Conservation (phyloP, 495 filamentous ascomycete genomes). For the Pyrenula aspistea region DNA sequence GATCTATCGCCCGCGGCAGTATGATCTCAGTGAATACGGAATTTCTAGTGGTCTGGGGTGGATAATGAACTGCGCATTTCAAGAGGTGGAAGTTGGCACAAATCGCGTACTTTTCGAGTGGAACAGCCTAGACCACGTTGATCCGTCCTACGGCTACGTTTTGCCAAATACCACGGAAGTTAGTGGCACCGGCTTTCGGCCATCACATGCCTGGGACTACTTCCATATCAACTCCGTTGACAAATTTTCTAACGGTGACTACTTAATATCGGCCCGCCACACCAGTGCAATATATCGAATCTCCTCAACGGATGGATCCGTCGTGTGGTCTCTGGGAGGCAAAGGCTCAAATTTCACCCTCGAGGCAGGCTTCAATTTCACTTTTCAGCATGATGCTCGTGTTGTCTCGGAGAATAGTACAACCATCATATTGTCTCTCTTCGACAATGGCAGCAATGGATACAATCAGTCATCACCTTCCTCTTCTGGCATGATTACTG, state of each 20-base stretch:
- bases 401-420: conserved; percentile 39
- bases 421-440: conserved; percentile 38
- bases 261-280: conserved; percentile 48
- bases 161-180: conserved; percentile 33
- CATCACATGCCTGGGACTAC: conserved; percentile 44
- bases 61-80: conserved; percentile 37
- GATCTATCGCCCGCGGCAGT: conserved; percentile 41
- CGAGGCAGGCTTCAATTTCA: conserved; percentile 41
- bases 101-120: conserved; percentile 40
- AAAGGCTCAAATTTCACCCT: conserved; percentile 28
- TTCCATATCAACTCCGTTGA: conserved; percentile 57
- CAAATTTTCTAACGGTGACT: conserved; percentile 43
- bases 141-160: conserved; percentile 31
- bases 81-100: conserved; percentile 39
- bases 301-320: conserved; percentile 42
- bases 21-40: conserved; percentile 40
- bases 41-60: conserved; percentile 32
- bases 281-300: conserved; percentile 47
- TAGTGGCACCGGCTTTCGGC: conserved; percentile 28
- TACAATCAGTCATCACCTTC: conserved; percentile 32
- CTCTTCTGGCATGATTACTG: conserved; percentile 46
- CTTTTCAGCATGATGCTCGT: conserved; percentile 51
- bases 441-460: conserved; percentile 42
- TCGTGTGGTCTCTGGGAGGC: conserved; percentile 47
- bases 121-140: conserved; percentile 37